Evolutionary conservation across 352 stramenopile genomes (phyloP).

Genomic region (Phytopythium mirpurense): DNA sequence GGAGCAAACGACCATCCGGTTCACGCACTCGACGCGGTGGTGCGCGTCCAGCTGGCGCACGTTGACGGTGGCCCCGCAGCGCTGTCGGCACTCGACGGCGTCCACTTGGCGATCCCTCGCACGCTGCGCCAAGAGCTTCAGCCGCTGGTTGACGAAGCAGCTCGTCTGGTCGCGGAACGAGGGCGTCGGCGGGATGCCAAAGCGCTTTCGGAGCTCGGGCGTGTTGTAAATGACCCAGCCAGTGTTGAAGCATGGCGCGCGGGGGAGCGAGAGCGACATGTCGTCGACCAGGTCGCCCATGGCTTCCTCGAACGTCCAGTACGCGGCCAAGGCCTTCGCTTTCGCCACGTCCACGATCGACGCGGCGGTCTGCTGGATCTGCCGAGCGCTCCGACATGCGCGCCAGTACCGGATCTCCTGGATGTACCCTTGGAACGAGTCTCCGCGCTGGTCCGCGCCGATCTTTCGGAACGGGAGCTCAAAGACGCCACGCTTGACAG

Average conservation of each 20-base stretch:
- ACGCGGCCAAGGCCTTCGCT: conserved; percentile 33
- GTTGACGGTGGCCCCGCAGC: conserved; percentile 31
- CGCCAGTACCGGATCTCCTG: conserved; percentile 72
- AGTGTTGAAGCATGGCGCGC: conserved; percentile 35
- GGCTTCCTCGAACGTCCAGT: conserved; percentile 79
- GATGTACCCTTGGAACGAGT: conserved; percentile 57
- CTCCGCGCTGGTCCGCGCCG: conserved; percentile 26
- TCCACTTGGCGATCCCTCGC: conserved; percentile 41
- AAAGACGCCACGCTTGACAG: conserved; percentile 41
- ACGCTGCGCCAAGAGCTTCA: conserved; percentile 57
- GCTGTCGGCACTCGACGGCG: conserved; percentile 30
- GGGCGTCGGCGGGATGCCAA: conserved; percentile 51
- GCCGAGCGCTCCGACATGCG: conserved; percentile 26
- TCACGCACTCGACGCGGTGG: conserved; percentile 33
- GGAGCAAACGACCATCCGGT: conserved; percentile 50
- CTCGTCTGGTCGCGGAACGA: conserved; percentile 58
- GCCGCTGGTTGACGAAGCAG: conserved; percentile 62
- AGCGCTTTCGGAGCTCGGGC: conserved; percentile 29
- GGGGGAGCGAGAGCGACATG: conserved; percentile 48
- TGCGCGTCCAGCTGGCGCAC: conserved; percentile 44
- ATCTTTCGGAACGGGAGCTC: conserved; percentile 47
- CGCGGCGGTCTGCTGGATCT: conserved; percentile 26
- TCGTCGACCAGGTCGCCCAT: conserved; percentile 70
- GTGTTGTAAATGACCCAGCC: conserved; percentile 52
- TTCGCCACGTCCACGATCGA: conserved; percentile 38